Percentiles rank a stretch among this genome's conserved stretches.
Conservation (phyloP, 202 grass and related monocot species). For the Cymbopogon flexuosus region DNA sequence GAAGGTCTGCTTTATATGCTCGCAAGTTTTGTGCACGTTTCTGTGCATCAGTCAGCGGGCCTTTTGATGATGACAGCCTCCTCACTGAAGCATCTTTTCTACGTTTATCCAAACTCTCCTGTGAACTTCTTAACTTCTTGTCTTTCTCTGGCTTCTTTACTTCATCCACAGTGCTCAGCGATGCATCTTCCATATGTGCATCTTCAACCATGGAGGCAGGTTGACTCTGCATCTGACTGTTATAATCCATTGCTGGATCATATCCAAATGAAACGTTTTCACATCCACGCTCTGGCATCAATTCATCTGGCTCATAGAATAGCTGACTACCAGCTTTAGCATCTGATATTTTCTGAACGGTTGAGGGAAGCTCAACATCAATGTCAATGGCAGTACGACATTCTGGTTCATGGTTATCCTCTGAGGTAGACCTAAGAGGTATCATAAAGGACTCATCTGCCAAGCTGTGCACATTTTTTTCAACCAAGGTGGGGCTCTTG, state of each 20-base stretch:
- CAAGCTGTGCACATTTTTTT: constrained; percentile 39
- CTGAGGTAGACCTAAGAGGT: constrained; percentile 57
- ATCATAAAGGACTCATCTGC: constrained; percentile 85
- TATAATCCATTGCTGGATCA: constrained; percentile 82
- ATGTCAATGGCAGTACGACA: constrained; percentile 61
- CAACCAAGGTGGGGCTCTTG: constrained; percentile 32
- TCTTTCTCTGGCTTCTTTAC: constrained; percentile 52
- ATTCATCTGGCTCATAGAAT: constrained; percentile 79
- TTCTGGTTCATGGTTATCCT: constrained; percentile 46
- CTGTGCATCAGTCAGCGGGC: constrained; percentile 66
- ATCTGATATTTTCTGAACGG: constrained; percentile 38
- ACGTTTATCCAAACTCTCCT: constrained; percentile 65
- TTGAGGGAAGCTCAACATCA: constrained; percentile 54
- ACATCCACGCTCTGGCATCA: constrained; percentile 64
- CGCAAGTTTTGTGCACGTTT: constrained; percentile 86
- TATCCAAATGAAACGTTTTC: constrained; percentile 61
- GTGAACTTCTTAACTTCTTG: constrained; percentile 59
- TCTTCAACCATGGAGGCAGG: constrained; percentile 46
- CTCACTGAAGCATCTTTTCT: constrained; percentile 53
- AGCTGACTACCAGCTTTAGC: constrained; percentile 46
- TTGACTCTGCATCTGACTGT: constrained; percentile 52
- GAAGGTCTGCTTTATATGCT: constrained; percentile 82
- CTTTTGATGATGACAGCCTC: constrained; percentile 55
- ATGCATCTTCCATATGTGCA: constrained; percentile 34
- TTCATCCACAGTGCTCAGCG: constrained; percentile 38